A percentile compares a stretch with the other conserved stretches of the same genome.
phyloP scores from a whole-genome alignment of 257 asterid species.

The Osmanthus fragrans region DNA sequence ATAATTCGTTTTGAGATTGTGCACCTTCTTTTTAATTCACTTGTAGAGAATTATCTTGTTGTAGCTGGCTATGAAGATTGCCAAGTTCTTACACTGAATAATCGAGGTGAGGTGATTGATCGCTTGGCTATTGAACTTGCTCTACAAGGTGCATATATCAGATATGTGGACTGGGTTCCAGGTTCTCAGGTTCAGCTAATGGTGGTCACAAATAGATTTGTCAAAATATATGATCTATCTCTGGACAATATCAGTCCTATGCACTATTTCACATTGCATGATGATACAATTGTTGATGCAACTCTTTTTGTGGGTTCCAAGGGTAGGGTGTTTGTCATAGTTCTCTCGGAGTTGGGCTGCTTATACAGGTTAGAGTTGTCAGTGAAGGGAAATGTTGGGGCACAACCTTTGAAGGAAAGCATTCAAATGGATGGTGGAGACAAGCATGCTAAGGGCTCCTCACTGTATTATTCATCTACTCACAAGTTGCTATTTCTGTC shows the following conservation, averaged over 20 bases:
- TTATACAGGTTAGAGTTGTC: conserved; percentile 91
- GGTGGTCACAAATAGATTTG: conserved; percentile 92
- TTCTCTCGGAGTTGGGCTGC: conserved; percentile 77
- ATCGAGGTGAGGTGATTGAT: conserved; percentile 97
- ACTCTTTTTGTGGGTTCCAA: conserved; percentile 76
- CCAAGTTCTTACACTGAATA: conserved; percentile 91
- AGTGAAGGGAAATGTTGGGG: conserved; percentile 74
- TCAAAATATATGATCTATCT: conserved; percentile 90
- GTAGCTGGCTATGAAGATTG: conserved; percentile 99
- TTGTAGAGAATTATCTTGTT: conserved; percentile 84
- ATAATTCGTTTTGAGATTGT: conserved; percentile 96
- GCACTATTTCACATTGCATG: conserved; percentile 84
- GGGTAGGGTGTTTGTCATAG: conserved; percentile 72
- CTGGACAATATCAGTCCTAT: conserved; percentile 94
- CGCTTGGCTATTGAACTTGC: conserved; percentile 96
- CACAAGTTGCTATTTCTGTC: conserved; percentile 87
- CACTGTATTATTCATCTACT: conserved; percentile 70
- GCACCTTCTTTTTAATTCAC: conserved; percentile 79
- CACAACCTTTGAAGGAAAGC: conserved; percentile 76
- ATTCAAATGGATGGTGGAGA: conserved; percentile 71
- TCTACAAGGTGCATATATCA: conserved; percentile 95
- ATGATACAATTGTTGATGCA: conserved; percentile 79
- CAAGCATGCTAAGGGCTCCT: conserved; percentile 64
- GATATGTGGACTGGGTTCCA: conserved; percentile 93
- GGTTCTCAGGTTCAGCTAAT: conserved; percentile 97